Conservation (phyloP, 2,329 filamentous ascomycete genomes). For the Thermothelomyces thermophilus region DNA sequence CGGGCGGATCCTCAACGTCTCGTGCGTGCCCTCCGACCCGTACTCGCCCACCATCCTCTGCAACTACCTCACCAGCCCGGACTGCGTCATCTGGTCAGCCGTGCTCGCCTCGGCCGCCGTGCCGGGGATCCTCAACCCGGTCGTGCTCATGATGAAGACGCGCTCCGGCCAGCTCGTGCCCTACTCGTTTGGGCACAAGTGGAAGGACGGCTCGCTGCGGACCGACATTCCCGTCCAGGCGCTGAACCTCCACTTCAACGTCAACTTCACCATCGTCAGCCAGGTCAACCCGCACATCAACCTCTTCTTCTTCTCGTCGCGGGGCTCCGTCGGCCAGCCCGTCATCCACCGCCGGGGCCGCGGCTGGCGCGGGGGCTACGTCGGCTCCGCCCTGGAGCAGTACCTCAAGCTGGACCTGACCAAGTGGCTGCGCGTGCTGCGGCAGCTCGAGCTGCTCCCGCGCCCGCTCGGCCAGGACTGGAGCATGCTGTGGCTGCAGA, state of each 20-base stretch:
- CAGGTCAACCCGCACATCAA: conserved; percentile 97
- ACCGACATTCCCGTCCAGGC: conserved; percentile 95
- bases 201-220: conserved; percentile 92
- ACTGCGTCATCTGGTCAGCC: conserved; percentile 98
- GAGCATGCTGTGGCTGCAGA: conserved; percentile 93
- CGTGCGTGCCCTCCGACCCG: conserved; percentile 91
- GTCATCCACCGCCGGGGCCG: conserved; percentile 90
- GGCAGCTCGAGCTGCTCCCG: conserved; percentile 85
- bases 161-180: conserved; percentile 70
- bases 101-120: conserved; percentile 92
- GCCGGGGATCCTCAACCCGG: conserved; percentile 89
- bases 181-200: conserved; percentile 97
- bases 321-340: conserved; percentile 83
- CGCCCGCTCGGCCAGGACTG: conserved; percentile 90
- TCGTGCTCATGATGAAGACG: conserved; percentile 87
- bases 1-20: conserved; percentile 89
- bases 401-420: conserved; percentile 94
- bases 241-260: conserved; percentile 94
- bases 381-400: conserved; percentile 87
- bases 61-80: conserved; percentile 90
- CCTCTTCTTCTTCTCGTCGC: conserved; percentile 95
- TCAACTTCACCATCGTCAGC: conserved; percentile 87
- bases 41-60: conserved; percentile 87
- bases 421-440: conserved; percentile 94
- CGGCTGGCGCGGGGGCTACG: conserved; percentile 92